Base-by-base conservation (phyloP, 2,329 filamentous ascomycete genomes). In the Aspergillus tanneri region DNA sequence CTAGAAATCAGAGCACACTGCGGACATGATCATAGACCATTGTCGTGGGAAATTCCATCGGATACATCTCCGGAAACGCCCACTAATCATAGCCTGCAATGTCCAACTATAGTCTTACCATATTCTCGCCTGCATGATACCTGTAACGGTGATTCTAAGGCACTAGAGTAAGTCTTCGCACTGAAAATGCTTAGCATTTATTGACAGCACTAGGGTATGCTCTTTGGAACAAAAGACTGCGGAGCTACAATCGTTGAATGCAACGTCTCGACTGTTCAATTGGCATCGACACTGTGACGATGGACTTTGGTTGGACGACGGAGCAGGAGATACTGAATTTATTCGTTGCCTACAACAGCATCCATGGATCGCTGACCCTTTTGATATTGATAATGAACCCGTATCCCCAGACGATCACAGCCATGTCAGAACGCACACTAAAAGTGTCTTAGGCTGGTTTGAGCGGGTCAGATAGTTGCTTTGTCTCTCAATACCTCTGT, bases 251-350 rank as follows among this genome's bases (percentile, higher is more conserved):
- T 60, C 56, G 14, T 4, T 18, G 21, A 24, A 7, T 18, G 56
- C 56, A 36, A 59, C 56, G 27, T 58, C 56, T 3, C 45, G 58
- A 9, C 36, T 62, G 23, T 57, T 60, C 39, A 61, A 59, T 43
- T 62, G 59, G 59, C 58, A 62, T 39, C 46, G 54, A 50, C 18
- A 24, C 19, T 49, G 56, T 28, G 57, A 60, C 27, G 52, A 58
- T 46, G 58, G 55, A 4, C 38, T 62, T 8, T 61, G 55, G 55
- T 55, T 61, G 18, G 58, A 61, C 46, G 54, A 60, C 28, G 57
- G 53, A 14, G 42, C 18, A 25, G 27, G 46, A n/a, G 32, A 52
- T 35, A 42, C 52, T n/a, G 56, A 58, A 38, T 21, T 8, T 3
- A 54, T 55, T 38, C 53, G 58, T 30, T 43, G 18, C 35, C 19